Evolutionary conservation across 352 stramenopile genomes (phyloP).

Genomic region (Peronospora farinosa): DNA sequence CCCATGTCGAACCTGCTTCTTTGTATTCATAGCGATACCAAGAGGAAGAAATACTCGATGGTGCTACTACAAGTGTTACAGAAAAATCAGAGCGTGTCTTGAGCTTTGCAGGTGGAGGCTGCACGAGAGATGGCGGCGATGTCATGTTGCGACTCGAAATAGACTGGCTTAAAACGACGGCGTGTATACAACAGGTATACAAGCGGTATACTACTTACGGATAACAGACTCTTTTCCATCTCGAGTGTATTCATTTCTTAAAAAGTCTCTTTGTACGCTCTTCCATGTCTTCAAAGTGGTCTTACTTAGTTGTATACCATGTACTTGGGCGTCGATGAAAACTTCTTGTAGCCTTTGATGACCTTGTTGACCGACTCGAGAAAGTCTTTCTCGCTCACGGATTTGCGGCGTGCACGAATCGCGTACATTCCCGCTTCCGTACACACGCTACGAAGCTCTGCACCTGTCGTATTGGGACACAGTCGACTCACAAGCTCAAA

Average conservation of each 20-base stretch:
- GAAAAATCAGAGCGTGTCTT: conserved; percentile 78
- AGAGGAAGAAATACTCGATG: conserved; percentile 11
- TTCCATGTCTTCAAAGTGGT: neutral
- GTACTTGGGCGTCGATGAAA: conserved; percentile 99
- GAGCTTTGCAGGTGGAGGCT: conserved; percentile 57
- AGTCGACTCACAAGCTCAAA: conserved; percentile 97
- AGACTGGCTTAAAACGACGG: neutral
- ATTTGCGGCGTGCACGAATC: conserved; percentile 97
- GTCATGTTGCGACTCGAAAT: conserved; percentile 9
- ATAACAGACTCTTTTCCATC: too few species aligned
- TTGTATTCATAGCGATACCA: conserved; percentile 74
- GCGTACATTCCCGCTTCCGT: conserved; percentile 98
- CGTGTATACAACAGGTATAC: conserved; percentile 15
- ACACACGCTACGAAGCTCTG: conserved; percentile 96
- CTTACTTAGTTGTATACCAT: conserved; percentile 97
- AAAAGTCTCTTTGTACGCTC: too few species aligned
- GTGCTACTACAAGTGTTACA: conserved; percentile 57
- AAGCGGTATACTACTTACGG: neutral
- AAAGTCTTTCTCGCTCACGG: conserved; percentile 99
- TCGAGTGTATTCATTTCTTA: too few species aligned
- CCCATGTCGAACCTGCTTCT: conserved; percentile 45
- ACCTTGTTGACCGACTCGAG: conserved; percentile 99
- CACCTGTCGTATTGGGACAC: conserved; percentile 98
- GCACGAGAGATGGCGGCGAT: conserved; percentile 9
- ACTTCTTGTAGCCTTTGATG: conserved; percentile 99